Base-by-base conservation (phyloP, 75 land plant species). In the Pseudotsuga menziesii region DNA sequence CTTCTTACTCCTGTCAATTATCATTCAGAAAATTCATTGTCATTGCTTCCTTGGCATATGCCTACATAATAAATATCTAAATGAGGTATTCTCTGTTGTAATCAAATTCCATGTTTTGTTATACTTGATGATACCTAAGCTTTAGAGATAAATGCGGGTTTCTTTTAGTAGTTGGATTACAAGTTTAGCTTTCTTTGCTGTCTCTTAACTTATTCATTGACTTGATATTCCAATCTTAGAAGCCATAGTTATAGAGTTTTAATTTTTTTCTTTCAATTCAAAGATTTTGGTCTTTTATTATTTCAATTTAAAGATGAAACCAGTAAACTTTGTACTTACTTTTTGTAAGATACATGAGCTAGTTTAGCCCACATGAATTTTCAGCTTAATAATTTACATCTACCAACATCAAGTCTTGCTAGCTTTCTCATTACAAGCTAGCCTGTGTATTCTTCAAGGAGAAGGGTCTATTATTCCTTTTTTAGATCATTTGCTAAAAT, bases 21-120 rank as follows among this genome's bases (percentile, higher is more conserved):
- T 19, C 52, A 67, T 35, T 69, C 23, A 22, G n/a, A 69, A 69
- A 41, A 41, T 41, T 69, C 48, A 8, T 69, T 69, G 72, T 69
- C 52, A 69, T 69, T 69, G 72, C 48, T 69, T 41, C 17, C 48
- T 69, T 69, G 72, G 72, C 72, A 69, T 41, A 39, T 69, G 72
- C 72, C 7, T 41, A 69, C 20, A 36, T 39, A 69, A 69, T 69
- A 39, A 66, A 64, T 64, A 69, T 3, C 32, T 22, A 41, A 19
- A 41, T 69, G 72, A 20, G 72, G 52, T 41, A 69, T 69, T 69
- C 2, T 69, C 22, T 69, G 48, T 69, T 69, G 32, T 69, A 69
- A 22, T 69, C 35, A n/a, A 12, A 69, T 41, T n/a, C 23, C 44
- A 41, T 20, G 14, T 41, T 69, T 23, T 69, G 72, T 69, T 39